Percentiles rank a stretch among this genome's conserved stretches.
Evolutionary conservation across 768 basidiomycete species (phyloP).

Genomic region (Tulasnella sp.): DNA sequence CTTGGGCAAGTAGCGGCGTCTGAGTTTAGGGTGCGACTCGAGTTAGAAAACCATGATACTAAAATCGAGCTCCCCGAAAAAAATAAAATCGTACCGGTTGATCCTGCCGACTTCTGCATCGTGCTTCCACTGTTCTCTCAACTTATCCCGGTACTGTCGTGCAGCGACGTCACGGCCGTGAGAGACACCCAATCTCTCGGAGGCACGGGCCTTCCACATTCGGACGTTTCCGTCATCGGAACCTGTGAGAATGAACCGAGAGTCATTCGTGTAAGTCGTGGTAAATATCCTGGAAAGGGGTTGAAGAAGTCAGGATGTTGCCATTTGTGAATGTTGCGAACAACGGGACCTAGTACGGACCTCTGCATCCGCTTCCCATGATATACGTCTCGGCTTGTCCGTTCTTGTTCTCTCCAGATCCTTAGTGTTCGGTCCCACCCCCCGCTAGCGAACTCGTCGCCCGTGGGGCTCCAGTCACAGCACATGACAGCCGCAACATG

Average conservation of each 20-base stretch:
- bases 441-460: constrained; percentile 91
- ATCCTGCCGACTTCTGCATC: constrained; percentile 79
- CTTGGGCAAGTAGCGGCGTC: constrained; percentile 80
- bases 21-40: constrained; percentile 33
- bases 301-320: neutral
- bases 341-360: constrained; percentile 45
- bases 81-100: constrained; percentile 53
- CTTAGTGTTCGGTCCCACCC: constrained; percentile 94
- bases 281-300: constrained; percentile 68
- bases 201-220: constrained; percentile 91
- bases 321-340: neutral
- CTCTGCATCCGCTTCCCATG: constrained; percentile 99
- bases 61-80: neutral
- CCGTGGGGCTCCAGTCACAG: constrained; percentile 97
- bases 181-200: constrained; percentile 85
- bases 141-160: constrained; percentile 85
- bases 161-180: constrained; percentile 86
- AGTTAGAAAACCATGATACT: neutral
- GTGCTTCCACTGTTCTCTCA: constrained; percentile 84
- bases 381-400: constrained; percentile 81
- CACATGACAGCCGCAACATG: constrained; percentile 96
- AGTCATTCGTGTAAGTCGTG: constrained; percentile 81
- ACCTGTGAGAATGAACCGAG: constrained; percentile 84
- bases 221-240: constrained; percentile 95
- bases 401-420: constrained; percentile 86